Percentiles rank a stretch among this genome's conserved stretches.
Evolutionary conservation across 805 yeast genomes (phyloP).

Genomic region (Metschnikowia hibisci): DNA sequence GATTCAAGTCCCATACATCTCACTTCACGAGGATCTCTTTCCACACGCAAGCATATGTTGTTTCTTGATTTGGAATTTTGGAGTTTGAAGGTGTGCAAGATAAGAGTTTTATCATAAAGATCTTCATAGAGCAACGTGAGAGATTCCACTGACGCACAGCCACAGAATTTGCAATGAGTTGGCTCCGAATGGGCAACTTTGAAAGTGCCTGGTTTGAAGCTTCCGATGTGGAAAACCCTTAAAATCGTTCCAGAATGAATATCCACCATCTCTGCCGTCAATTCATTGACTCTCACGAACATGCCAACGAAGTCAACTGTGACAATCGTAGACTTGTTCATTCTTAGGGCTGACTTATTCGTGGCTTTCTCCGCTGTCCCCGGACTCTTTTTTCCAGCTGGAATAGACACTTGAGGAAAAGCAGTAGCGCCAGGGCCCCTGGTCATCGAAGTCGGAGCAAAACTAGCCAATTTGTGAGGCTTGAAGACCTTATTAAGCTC

Average conservation of each 20-base stretch:
- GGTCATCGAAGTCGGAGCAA: conserved; percentile 18
- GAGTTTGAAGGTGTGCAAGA: conserved; percentile 69
- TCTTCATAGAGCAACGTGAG: conserved; percentile 72
- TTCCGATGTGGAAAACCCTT: conserved; percentile 57
- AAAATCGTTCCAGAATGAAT: conserved; percentile 73
- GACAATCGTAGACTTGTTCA: conserved; percentile 41
- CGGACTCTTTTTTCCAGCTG: background rate
- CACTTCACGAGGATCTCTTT: conserved; percentile 88
- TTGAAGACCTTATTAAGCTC: conserved; percentile 8
- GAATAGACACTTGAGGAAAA: background rate
- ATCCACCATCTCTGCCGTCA: conserved; percentile 65
- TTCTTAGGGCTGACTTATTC: conserved; percentile 3
- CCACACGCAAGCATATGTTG: conserved; percentile 81
- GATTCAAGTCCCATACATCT: conserved; percentile 84
- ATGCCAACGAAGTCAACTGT: conserved; percentile 71
- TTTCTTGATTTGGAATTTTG: conserved; percentile 68
- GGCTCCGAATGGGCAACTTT: conserved; percentile 79
- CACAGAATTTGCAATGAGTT: conserved; percentile 86
- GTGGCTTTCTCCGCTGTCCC: background rate
- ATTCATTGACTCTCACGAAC: conserved; percentile 56
- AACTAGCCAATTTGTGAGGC: conserved; percentile 8
- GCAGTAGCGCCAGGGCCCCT: conserved; percentile 5
- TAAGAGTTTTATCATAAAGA: conserved; percentile 49
- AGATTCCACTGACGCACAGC: conserved; percentile 75
- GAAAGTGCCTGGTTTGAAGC: conserved; percentile 56